phyloP scores from a whole-genome alignment of 164 flowering plant genomes.

The Kalanchoe fedtschenkoi region DNA sequence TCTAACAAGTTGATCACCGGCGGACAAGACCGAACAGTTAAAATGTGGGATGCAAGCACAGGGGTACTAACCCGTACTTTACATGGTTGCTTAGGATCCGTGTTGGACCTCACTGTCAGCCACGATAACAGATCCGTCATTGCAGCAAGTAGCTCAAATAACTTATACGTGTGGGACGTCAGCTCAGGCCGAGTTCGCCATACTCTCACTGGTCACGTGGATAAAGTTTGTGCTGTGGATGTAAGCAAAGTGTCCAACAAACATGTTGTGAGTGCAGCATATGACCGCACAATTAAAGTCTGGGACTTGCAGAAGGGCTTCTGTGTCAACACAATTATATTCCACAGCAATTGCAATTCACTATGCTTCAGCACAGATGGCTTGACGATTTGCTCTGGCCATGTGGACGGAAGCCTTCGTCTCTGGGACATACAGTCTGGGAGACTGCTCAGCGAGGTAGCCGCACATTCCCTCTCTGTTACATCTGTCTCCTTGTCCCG shows the following conservation, averaged over 20 bases:
- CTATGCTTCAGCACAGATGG: conserved; percentile 81
- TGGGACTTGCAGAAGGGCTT: conserved; percentile 94
- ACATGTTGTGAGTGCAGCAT: conserved; percentile 72
- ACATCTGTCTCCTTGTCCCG: conserved; percentile 72
- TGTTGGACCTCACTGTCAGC: conserved; percentile 75
- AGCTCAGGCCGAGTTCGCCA: conserved; percentile 67
- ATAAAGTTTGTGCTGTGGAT: conserved; percentile 92
- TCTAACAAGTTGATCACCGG: conserved; percentile 71
- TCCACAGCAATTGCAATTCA: conserved; percentile 80
- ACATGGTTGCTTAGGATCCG: conserved; percentile 73
- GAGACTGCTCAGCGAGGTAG: conserved; percentile 71
- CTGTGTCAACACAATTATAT: conserved; percentile 70
- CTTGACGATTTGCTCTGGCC: conserved; percentile 79
- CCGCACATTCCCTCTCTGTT: conserved; percentile 70
- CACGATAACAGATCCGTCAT: conserved; percentile 65
- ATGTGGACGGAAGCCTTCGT: conserved; percentile 85
- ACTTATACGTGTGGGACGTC: conserved; percentile 83
- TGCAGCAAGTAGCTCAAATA: conserved; percentile 90
- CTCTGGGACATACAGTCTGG: conserved; percentile 81
- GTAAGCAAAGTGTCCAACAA: conserved; percentile 63
- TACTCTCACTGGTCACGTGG: conserved; percentile 83
- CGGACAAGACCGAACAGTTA: conserved; percentile 74
- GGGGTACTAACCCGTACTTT: conserved; percentile 47
- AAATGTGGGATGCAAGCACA: conserved; percentile 76
- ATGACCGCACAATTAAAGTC: conserved; percentile 85